Percentiles rank a stretch among this genome's conserved stretches.
phyloP scores from a whole-genome alignment of 2,329 filamentous ascomycete genomes.

The Amylocarpus encephaloides region DNA sequence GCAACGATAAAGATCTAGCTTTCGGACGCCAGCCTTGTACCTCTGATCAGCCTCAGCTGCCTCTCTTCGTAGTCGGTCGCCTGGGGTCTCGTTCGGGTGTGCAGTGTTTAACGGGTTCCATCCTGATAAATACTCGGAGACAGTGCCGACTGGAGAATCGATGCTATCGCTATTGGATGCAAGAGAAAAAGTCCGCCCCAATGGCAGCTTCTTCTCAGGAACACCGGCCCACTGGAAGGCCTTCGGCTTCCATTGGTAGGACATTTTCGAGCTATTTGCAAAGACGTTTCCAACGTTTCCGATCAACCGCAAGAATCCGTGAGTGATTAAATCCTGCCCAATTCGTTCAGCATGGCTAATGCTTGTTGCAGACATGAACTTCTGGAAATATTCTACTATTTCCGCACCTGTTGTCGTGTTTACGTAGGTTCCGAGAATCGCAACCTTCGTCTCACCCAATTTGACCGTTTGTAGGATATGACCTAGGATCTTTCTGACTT shows the following conservation, averaged over 20 bases:
- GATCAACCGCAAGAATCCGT: conserved; percentile 82
- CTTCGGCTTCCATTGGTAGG: conserved; percentile 94
- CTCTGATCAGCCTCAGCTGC: conserved; percentile 85
- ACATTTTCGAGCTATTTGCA: conserved; percentile 94
- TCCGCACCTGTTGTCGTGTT: conserved; percentile 89
- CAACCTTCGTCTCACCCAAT: conserved; percentile 86
- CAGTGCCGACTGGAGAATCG: conserved; percentile 76
- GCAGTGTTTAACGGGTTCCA: conserved; percentile 92
- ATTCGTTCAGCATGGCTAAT: conserved; percentile 90
- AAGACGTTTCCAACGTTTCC: conserved; percentile 94
- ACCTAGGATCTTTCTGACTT: conserved; percentile 81
- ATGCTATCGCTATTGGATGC: conserved; percentile 50
- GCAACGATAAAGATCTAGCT: conserved; percentile 84
- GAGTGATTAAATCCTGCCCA: conserved; percentile 82
- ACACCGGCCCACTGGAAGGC: conserved; percentile 83
- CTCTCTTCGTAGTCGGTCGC: conserved; percentile 80
- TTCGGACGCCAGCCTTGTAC: conserved; percentile 81
- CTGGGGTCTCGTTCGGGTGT: conserved; percentile 87
- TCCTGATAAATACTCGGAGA: conserved; percentile 82
- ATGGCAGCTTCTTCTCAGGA: conserved; percentile 74
- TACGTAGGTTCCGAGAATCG: conserved; percentile 88
- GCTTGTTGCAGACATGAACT: conserved; percentile 74
- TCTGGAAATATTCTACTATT: conserved; percentile 92
- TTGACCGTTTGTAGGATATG: conserved; percentile 85
- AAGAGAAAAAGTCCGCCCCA: conserved; percentile 70